Evolutionary conservation across 2,329 filamentous ascomycete species (phyloP).

Genomic region (Claviceps sp.): DNA sequence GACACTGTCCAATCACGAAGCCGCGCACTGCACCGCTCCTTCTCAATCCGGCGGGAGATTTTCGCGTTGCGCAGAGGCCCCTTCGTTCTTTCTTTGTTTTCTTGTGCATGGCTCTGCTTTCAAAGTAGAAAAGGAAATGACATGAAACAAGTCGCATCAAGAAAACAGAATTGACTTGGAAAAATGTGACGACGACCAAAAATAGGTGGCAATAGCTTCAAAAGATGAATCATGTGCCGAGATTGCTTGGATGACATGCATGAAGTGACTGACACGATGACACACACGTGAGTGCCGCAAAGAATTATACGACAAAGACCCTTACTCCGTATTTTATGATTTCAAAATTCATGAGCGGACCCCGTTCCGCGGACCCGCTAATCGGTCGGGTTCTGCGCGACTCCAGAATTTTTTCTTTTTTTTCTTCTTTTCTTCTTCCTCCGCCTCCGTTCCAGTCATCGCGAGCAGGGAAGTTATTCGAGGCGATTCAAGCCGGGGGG

Average conservation of each 20-base stretch:
- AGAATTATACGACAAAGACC: not conserved
- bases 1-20: not conserved
- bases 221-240: not conserved
- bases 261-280: not conserved
- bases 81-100: too few relatives aligned
- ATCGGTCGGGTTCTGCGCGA: conserved; percentile 1
- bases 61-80: not conserved
- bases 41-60: not conserved
- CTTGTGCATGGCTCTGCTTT: too few relatives aligned
- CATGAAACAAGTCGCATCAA: not conserved
- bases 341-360: not conserved
- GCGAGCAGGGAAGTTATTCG: not conserved
- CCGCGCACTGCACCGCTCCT: not conserved
- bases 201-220: not conserved
- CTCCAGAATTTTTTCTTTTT: not conserved
- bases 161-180: not conserved
- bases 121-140: not conserved
- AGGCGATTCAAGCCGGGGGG: not conserved
- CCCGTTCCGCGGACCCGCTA: conserved; percentile 2
- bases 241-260: not conserved
- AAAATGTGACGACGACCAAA: too few relatives aligned
- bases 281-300: not conserved
- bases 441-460: not conserved
- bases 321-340: conserved; percentile 6
- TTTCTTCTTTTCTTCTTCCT: not conserved